These are phyloP conservation scores for Sarocladium brachiariae DNA, from an alignment of 2,329 filamentous ascomycete genomes.

Conservation along the genomic window DNA sequence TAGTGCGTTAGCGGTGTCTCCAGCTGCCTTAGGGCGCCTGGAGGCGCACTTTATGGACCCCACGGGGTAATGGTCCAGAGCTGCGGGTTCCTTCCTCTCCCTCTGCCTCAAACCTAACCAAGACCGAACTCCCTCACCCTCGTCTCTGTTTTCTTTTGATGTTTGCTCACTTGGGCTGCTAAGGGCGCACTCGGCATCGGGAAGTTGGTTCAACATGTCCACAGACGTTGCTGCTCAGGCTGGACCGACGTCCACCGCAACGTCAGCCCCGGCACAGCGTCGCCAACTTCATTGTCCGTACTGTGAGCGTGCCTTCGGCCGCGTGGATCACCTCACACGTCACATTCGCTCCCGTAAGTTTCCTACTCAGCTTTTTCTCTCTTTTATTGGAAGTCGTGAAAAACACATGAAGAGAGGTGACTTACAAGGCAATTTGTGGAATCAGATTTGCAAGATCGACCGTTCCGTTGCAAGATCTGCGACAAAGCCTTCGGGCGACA, in stretches of 20 bases:
- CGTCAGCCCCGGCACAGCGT: background rate
- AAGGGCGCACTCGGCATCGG: background rate
- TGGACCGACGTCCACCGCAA: background rate
- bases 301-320: constrained; percentile 15
- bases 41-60: too few relatives aligned
- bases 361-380: background rate
- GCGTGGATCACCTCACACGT: constrained; percentile 15
- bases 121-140: too few relatives aligned
- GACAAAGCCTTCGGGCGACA: constrained; percentile 16
- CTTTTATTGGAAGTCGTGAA: too few relatives aligned
- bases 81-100: too few relatives aligned
- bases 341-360: constrained; percentile 15
- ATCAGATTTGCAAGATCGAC: constrained; percentile 16
- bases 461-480: constrained; percentile 16
- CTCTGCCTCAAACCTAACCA: too few relatives aligned
- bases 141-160: background rate
- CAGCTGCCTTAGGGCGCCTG: too few relatives aligned
- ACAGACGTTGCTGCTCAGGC: background rate
- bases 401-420: too few relatives aligned
- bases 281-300: constrained; percentile 14
- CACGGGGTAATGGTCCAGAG: too few relatives aligned
- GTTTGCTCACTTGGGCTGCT: background rate
- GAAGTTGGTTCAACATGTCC: background rate
- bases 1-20: too few relatives aligned
- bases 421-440: background rate